Percentiles rank a stretch among this genome's conserved stretches.
phyloP scores from a whole-genome alignment of 495 filamentous ascomycete species.

The Podospora conica region DNA sequence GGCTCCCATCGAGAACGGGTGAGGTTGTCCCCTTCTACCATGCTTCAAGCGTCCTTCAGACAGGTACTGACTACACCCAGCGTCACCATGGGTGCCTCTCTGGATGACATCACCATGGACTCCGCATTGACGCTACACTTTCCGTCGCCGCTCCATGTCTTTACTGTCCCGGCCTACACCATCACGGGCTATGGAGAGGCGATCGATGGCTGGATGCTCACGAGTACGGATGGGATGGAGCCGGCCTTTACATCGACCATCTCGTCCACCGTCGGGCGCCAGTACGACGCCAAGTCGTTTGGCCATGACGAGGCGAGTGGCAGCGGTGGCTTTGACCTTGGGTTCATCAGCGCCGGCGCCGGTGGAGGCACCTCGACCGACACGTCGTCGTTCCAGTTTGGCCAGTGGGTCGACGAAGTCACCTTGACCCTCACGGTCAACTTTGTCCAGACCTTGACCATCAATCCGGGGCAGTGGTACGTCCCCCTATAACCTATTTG shows the following conservation, averaged over 20 bases:
- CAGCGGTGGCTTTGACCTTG: not conserved
- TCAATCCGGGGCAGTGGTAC: not conserved
- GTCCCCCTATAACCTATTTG: too few relatives aligned
- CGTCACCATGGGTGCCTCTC: not conserved
- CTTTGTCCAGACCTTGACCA: not conserved
- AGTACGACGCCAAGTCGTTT: not conserved
- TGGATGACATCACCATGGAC: not conserved
- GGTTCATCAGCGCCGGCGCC: not conserved
- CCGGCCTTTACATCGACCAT: not conserved
- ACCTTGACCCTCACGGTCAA: not conserved
- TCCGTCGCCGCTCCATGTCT: not conserved
- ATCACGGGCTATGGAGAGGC: not conserved
- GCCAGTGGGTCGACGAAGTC: not conserved
- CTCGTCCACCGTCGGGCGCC: not conserved
- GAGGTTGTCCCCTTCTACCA: too few relatives aligned
- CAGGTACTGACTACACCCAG: not conserved
- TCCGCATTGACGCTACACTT: not conserved
- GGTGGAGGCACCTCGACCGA: not conserved
- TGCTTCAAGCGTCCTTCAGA: not conserved
- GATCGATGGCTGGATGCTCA: not conserved
- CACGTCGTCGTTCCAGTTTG: not conserved
- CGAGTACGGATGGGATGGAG: too few relatives aligned
- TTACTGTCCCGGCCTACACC: not conserved
- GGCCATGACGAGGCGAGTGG: not conserved
- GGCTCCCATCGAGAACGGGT: not conserved